These are phyloP conservation scores for Cryptococcus jaspeensis DNA, from an alignment of 1,284 basidiomycete genomes.

Conservation along the genomic window DNA sequence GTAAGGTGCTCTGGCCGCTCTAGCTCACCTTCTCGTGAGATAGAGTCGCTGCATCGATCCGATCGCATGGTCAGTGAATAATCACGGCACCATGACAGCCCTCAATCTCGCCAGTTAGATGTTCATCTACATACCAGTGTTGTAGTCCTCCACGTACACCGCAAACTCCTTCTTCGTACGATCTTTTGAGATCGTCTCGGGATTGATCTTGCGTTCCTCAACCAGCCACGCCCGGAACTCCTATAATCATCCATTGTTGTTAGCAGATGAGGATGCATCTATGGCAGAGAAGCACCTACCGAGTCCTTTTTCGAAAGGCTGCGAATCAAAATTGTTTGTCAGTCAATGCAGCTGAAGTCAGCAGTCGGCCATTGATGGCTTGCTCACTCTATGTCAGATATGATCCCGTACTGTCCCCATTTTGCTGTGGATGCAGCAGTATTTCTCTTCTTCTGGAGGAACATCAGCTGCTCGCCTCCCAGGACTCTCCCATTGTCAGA, in stretches of 20 bases:
- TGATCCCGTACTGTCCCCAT: conserved; percentile 86
- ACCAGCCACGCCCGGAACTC: conserved; percentile 88
- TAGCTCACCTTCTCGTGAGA: conserved; percentile 70
- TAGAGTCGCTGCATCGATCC: conserved; percentile 64
- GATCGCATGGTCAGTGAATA: conserved; percentile 1
- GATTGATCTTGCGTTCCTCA: conserved; percentile 82
- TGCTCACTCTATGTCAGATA: conserved; percentile 75
- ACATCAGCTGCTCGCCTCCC: conserved; percentile 6
- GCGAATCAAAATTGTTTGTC: not conserved
- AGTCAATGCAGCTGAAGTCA: conserved; percentile 1
- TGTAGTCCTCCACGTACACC: conserved; percentile 74
- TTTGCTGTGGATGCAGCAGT: conserved; percentile 60
- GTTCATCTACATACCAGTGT: conserved; percentile 64
- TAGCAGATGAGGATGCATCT: not conserved
- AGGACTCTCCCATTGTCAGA: not conserved
- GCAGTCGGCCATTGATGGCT: not conserved
- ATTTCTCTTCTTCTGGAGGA: conserved; percentile 57
- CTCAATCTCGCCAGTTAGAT: not conserved
- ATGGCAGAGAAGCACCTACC: conserved; percentile 14
- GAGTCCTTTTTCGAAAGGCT: conserved; percentile 73
- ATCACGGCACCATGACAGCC: no score
- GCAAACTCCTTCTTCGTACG: conserved; percentile 79
- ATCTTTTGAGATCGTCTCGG: conserved; percentile 77
- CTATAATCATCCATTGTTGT: conserved; percentile 28
- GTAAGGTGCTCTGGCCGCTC: not conserved